Base-by-base conservation (phyloP, 768 basidiomycete genomes). In the Coprinopsis sp. region DNA sequence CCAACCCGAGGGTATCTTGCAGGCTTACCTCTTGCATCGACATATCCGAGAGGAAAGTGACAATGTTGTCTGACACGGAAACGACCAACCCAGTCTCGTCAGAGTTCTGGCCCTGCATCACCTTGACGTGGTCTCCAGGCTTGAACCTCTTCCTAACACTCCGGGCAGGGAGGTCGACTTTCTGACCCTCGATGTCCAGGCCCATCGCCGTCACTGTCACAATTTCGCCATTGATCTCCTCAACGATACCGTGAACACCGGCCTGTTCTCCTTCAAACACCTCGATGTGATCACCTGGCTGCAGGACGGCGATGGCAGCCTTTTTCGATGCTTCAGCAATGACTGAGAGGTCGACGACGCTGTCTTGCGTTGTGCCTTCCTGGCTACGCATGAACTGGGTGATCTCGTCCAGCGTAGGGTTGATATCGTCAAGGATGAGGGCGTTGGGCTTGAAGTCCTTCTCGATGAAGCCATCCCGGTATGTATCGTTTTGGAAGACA, bases 31-130 rank as follows among this genome's bases (percentile, higher is more conserved):
- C 95, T 57, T 91, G 87, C 81, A 93, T 83, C 2, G 88, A 87
- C 82, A 98, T 89, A 62, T 98, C 96, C n/a, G 91, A 95, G 54
- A 96, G 67, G 70, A 98, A 93, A 1, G 95, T 97, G 13, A 98
- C 89, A 21, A 92, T 81, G 42, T 93, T 91, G 57, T 91, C 90
- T 3, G 86, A 74, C 16, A 94, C 85, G 18, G 91, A 86, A 19
- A 98, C 87, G 29, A 99, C 95, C 56, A 98, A 75, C 70, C 96
- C 96, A 3, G 93, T 94, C 65, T 96, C 94, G 58, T 96, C 91
- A 6, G 82, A 79, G 59, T 97, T 96, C 65, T 92, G 84, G 19
- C 96, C 96, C 13, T 84, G 77, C 84, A 98, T 92, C 47, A 98
- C 95, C 68, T 98, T 98, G 66, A 99, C 92, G 58, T 99, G 96